phyloP scores from a whole-genome alignment of 176 grass and related monocot genomes.

The Pharus latifolius region DNA sequence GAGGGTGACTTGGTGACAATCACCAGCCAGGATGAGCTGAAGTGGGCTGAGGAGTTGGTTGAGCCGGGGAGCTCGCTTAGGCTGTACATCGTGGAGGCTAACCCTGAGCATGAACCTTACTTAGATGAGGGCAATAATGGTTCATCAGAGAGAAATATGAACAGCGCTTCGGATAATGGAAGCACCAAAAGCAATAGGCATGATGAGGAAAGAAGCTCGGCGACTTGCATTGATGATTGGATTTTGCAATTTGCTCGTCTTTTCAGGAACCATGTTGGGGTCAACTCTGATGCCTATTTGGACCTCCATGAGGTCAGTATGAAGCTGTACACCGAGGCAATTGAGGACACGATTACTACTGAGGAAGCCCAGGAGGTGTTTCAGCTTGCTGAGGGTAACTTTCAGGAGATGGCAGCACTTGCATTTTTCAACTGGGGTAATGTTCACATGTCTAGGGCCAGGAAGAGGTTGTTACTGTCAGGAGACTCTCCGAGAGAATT shows the following conservation, averaged over 20 bases:
- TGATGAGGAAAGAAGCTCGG: slow-evolving; percentile 38
- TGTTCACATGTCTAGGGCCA: slow-evolving; percentile 76
- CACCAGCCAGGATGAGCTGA: slow-evolving; percentile 72
- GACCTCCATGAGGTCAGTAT: slow-evolving; percentile 82
- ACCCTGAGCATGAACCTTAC: slow-evolving; percentile 59
- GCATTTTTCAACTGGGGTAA: slow-evolving; percentile 94
- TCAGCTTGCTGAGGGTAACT: slow-evolving; percentile 63
- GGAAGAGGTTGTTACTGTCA: slow-evolving; percentile 59
- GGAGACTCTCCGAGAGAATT: slow-evolving; percentile 39
- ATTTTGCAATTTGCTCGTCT: slow-evolving; percentile 69
- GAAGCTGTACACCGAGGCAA: slow-evolving; percentile 73
- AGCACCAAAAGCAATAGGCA: slow-evolving; percentile 43
- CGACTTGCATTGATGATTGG: slow-evolving; percentile 71
- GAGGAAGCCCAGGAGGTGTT: slow-evolving; percentile 87
- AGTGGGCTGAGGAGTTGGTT: slow-evolving; percentile 60
- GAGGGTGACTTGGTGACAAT: slow-evolving; percentile 95
- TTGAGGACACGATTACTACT: slow-evolving; percentile 79
- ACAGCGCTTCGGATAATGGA: slow-evolving; percentile 33
- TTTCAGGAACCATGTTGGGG: slow-evolving; percentile 74
- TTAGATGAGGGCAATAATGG: slow-evolving; percentile 18
- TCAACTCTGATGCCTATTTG: slow-evolving; percentile 69
- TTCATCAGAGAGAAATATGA: slow-evolving; percentile 20
- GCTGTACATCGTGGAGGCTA: slow-evolving; percentile 60
- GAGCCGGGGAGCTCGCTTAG: slow-evolving; percentile 54
- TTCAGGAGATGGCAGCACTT: slow-evolving; percentile 86